Conservation (phyloP, 2,329 filamentous ascomycete genomes). For the Cercospora citrullina region DNA sequence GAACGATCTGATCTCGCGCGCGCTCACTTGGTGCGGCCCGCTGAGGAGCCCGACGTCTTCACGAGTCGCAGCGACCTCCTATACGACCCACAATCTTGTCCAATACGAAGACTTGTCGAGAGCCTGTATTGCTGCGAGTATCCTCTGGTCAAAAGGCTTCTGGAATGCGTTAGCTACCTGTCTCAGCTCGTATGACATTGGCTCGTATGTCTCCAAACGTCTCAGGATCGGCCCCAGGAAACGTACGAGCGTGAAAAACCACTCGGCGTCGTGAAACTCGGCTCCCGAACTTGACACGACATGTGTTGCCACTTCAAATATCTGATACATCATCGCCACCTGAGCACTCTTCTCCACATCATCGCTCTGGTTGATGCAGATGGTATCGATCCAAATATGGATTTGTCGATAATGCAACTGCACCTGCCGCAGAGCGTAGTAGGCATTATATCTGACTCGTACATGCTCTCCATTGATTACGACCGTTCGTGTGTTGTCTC, state of each 20-base stretch:
- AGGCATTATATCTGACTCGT: not conserved
- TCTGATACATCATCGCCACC: not conserved
- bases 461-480: too few species aligned
- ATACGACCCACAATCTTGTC: not conserved
- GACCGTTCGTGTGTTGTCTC: not conserved
- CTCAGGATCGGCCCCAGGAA: not conserved
- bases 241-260: not conserved
- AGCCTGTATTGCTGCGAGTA: too few species aligned
- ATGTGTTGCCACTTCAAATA: not conserved
- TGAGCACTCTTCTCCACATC: not conserved
- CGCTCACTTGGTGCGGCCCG: not conserved
- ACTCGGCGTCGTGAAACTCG: rapidly evolving
- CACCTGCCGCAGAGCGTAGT: not conserved
- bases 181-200: too few species aligned
- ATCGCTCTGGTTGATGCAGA: not conserved
- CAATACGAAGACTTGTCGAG: too few species aligned
- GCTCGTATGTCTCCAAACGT: too few species aligned
- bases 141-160: too few species aligned
- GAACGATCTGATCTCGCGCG: not conserved
- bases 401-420: not conserved
- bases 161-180: too few species aligned
- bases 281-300: not conserved
- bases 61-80: not conserved
- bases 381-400: not conserved
- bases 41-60: not conserved